These are phyloP conservation scores for Suillus brevipes DNA, from an alignment of 768 basidiomycete species.

Conservation along the genomic window DNA sequence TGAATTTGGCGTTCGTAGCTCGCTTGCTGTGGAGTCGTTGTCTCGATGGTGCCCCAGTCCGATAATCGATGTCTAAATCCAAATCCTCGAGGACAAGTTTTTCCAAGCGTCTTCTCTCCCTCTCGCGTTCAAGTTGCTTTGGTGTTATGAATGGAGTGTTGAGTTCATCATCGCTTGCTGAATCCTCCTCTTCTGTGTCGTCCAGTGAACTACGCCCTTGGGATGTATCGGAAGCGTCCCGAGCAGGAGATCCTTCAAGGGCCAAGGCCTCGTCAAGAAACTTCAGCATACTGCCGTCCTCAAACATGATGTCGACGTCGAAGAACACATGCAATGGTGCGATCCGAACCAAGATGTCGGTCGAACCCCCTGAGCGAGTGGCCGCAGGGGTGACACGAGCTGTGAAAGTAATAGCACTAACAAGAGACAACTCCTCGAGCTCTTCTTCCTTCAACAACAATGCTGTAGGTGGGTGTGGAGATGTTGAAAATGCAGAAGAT, in stretches of 20 bases:
- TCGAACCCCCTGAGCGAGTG: slow-evolving; percentile 6
- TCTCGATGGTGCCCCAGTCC: slow-evolving; percentile 14
- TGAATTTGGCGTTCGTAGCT: slow-evolving; percentile 10
- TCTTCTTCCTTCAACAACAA: slow-evolving; percentile 19
- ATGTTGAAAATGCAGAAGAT: slow-evolving; percentile 17
- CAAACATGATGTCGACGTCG: slow-evolving; percentile 54
- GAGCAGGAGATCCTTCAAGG: slow-evolving; percentile 16
- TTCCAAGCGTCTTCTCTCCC: slow-evolving; percentile 45
- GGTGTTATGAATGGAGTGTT: slow-evolving; percentile 26
- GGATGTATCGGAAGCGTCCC: slow-evolving; percentile 1
- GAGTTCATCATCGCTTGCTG: slow-evolving; percentile 16
- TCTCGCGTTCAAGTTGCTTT: slow-evolving; percentile 30
- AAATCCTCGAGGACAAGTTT: slow-evolving; percentile 59
- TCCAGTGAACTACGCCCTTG: slow-evolving; percentile 3
- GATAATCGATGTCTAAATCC: slow-evolving; percentile 52
- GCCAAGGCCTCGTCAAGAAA: slow-evolving; percentile 51
- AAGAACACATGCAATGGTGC: slow-evolving; percentile 76
- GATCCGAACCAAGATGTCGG: slow-evolving; percentile 38
- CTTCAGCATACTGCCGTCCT: slow-evolving; percentile 38
- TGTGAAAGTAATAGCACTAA: slow-evolving; percentile 23
- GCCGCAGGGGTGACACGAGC: slow-evolving; percentile 9
- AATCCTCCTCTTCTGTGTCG: slow-evolving; percentile 13
- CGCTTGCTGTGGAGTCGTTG: slow-evolving; percentile 12
- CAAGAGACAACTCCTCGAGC: slow-evolving; percentile 12
- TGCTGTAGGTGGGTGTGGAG: slow-evolving; percentile 19